Evolutionary conservation across 1,284 basidiomycete species (phyloP), one percentile per base, ranked within the genome.

Genomic region (Trametes versicolor): DNA sequence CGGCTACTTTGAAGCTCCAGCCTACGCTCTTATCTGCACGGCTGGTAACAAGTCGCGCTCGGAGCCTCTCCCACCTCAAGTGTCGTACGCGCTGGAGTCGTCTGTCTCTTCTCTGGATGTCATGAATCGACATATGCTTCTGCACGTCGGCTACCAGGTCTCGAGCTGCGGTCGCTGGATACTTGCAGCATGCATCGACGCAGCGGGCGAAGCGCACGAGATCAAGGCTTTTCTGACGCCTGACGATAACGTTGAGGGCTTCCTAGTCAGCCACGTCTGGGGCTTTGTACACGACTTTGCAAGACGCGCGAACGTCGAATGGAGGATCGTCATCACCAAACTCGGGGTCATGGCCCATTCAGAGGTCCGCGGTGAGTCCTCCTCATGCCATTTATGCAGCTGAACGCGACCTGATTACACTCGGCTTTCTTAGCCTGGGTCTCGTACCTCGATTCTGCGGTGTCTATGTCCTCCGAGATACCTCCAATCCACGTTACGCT

Each of bases 131-230:
- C 84, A 90, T 66, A 88, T 85, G 2, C 77, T 95, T 50, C 78
- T 95, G 49, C 94, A 96, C 72, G 82, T 95, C 49, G 93, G 86
- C 1, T 96, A 95, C 74, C 79, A 79, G 39, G 69, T 90, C 1
- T 88, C 88, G 13, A 72, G 77, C 6, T 90, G 88, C 65, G 83
- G 87, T 7, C 89, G 88, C 73, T 95, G 93, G 93, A 79, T 94
- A 2, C 73, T 91, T 19, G 87, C 87, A n/a, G 82, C 86, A n/a
- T 90, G 87, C 71, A 78, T 92, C 12, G 94, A 96, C 72, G 87
- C 94, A 71, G 82, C 88, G 6, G 93, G 93, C 5, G 92, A 95
- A 74, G 85, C 82, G 15, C 86, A 90, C 71, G 87, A 90, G 60
- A 71, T 89, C 34, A 85, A 84, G 10, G 85, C 89, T 8, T 92